Base-by-base conservation (phyloP, 1,139 yeast species). In the Candida sp. region DNA sequence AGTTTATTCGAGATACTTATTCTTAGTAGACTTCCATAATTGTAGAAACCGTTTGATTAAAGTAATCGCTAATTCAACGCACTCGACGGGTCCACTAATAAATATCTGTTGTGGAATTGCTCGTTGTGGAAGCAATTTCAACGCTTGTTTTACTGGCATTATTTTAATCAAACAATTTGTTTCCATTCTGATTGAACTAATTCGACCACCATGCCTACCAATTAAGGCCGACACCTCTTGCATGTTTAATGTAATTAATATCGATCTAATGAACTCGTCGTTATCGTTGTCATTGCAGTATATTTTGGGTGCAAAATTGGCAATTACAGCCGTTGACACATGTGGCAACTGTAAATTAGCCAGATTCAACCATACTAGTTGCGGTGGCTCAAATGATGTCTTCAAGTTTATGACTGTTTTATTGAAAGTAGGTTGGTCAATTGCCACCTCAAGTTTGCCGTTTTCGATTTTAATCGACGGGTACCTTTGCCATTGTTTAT, bases 111-210 rank as follows among this genome's bases (percentile, higher is more conserved):
- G 61, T 6, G 43, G 47, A 6, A 42, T 42, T 25, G 47, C 47
- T 37, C 43, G 51, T 33, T 50, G 36, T 8, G 50, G 49, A 5
- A 44, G 23, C n/a, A 33, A 38, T 34, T 40, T 39, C 27, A 23
- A 25, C 27, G 35, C 42, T 21, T 43, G 43, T 5, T 42, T 45
- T 11, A 51, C 41, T 2, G 63, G 63, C 39, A 51, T 41, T 2
- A 64, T 57, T 29, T 56, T 56, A 12, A 68, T 63, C 35, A 49
- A 48, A 47, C 72, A 68, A 5, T 57, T 58, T n/a, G 67, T 51
- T 22, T 51, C 50, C n/a, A 51, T 41, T 39, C 71, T 50, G 12
- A 68, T 63, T 5, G 50, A 42, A 41, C 52, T 51, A 9, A 68
- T 53, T 38, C 65, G 46, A 1, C 44, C 41, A 1, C 70, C 72